Evolutionary conservation across 2,329 filamentous ascomycete species (phyloP).

Genomic region (Pseudogymnoascus sp.): DNA sequence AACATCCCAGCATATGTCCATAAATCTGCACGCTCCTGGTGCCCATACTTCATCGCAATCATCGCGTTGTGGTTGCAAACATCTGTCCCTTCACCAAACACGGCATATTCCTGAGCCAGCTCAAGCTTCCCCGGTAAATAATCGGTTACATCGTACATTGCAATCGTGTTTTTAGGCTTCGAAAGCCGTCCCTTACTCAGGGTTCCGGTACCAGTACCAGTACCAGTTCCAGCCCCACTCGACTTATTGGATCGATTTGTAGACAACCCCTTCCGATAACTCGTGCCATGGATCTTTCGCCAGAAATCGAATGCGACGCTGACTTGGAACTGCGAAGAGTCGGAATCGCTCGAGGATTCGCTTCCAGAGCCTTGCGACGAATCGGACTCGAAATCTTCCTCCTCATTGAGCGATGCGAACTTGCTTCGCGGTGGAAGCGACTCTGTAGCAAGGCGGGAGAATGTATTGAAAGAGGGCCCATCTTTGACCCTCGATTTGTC

Average conservation of each 20-base stretch:
- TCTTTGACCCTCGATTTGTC: conserved; percentile 39
- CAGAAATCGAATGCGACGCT: conserved; percentile 23
- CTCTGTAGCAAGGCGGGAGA: conserved; percentile 48
- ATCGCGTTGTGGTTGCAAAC: conserved; percentile 78
- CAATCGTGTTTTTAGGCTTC: conserved; percentile 59
- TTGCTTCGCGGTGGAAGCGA: conserved; percentile 39
- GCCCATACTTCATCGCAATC: conserved; percentile 64
- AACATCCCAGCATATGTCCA: conserved; percentile 78
- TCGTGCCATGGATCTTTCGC: conserved; percentile 20
- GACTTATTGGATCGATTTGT: conserved; percentile 28
- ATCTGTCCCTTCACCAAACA: conserved; percentile 74
- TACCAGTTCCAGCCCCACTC: conserved; percentile 42
- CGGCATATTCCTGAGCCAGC: conserved; percentile 70
- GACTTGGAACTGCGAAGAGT: conserved; percentile 25
- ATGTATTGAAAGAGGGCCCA: conserved; percentile 53
- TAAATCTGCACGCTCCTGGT: conserved; percentile 65
- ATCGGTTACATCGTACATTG: conserved; percentile 61
- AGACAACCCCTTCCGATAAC: conserved; percentile 23
- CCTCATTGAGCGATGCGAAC: conserved; percentile 24
- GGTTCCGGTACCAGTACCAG: conserved; percentile 38
- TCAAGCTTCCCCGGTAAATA: conserved; percentile 71
- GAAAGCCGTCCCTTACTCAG: conserved; percentile 21
- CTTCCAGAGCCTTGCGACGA: conserved; percentile 26
- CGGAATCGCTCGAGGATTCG: conserved; percentile 28
- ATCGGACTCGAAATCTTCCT: conserved; percentile 30